Evolutionary conservation across 1,139 yeast genomes (phyloP).

Genomic region (Taphrina wiesneri): DNA sequence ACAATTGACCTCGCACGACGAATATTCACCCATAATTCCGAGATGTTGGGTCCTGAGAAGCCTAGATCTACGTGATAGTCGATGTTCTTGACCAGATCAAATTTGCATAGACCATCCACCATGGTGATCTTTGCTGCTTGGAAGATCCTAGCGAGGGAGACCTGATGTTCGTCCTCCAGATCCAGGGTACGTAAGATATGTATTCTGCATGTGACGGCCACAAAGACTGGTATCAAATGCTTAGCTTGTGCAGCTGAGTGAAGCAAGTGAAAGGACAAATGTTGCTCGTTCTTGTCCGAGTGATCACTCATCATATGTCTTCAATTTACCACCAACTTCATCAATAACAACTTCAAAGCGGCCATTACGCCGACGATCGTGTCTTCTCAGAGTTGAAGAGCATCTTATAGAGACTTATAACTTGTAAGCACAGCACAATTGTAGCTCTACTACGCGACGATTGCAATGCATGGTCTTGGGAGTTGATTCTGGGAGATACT

Average conservation of each 20-base stretch:
- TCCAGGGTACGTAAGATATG: conserved; percentile 23
- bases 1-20: conserved; percentile 3
- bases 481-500: too few relatives aligned
- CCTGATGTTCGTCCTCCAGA: conserved; percentile 20
- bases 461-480: too few relatives aligned
- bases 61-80: conserved; percentile 12
- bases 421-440: neutral
- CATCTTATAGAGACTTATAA: too few relatives aligned
- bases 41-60: conserved; percentile 11
- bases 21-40: conserved; percentile 20
- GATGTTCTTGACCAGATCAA: neutral
- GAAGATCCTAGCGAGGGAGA: conserved; percentile 21
- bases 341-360: neutral
- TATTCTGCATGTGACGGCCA: neutral
- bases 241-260: neutral
- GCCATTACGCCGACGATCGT: neutral
- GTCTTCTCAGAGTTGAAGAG: too few relatives aligned
- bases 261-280: conserved; percentile 26
- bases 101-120: conserved; percentile 4
- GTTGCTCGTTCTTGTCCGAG: neutral
- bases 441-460: too few relatives aligned
- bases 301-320: neutral
- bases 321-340: neutral
- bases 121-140: conserved; percentile 8
- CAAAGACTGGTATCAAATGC: conserved; percentile 15